Evolutionary conservation across 129 eudicot species (phyloP), one percentile per base, ranked within the genome.

Genomic region (Apium graveolens): DNA sequence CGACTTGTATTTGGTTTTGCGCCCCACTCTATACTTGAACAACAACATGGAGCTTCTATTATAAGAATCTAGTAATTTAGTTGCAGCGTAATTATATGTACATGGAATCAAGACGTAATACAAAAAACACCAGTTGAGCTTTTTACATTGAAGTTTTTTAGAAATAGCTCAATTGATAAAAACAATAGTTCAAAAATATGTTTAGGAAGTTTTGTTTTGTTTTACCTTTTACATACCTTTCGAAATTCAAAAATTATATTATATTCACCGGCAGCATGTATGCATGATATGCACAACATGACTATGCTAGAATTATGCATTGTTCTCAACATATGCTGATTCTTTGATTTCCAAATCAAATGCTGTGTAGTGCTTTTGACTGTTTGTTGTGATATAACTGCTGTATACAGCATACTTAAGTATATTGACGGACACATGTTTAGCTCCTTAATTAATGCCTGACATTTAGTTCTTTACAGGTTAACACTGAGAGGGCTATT

Each of bases 401-500:
- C 48, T 53, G 31, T 43, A 51, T 24, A 3, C 29, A 57, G 27
- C 21, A 37, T 38, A 16, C 18, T 2, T n/a, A 0, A 42, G 29
- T 63, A 39, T 21, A 27, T 42, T 76, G 70, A 31, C 8, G 11
- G 27, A 27, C 41, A 75, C 78, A 76, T 18, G 17, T 29, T 57
- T 24, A 31, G 44, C 18, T 66, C 17, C 39, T 45, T 78, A 37
- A 53, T 17, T 43, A 74, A 42, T 21, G 34, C 35, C n/a, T 51
- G 31, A 70, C 77, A 73, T 82, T 49, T n/a, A 46, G 31, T 63
- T 26, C 29, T 84, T 55, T 57, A 80, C 87, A 96, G 99, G 97
- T 80, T 29, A 96, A 96, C 82, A 96, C 99, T 20, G 99, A 96
- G 83, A 92, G 99, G 77, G 99, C 99, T 4, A 96, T 96, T 74